Evolutionary conservation across 768 basidiomycete species (phyloP).

Genomic region (Mycena olivaceomarginata): DNA sequence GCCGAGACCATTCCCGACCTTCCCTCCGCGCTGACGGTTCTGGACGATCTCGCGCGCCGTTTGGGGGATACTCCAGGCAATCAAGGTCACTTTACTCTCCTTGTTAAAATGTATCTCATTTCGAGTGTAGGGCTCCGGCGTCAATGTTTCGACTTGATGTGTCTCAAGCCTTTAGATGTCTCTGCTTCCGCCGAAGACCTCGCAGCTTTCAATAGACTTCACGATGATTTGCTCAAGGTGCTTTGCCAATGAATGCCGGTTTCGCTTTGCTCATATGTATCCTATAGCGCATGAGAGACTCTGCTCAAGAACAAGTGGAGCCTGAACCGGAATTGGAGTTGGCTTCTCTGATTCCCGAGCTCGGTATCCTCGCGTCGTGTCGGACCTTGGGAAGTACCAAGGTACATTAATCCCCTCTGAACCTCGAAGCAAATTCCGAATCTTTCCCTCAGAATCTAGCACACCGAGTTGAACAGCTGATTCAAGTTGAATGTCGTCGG

Average conservation of each 20-base stretch:
- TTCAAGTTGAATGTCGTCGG: conserved; percentile 60
- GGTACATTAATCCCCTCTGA: not conserved
- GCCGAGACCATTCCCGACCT: conserved; percentile 47
- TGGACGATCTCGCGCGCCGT: conserved; percentile 50
- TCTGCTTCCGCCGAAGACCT: conserved; percentile 45
- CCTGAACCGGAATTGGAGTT: conserved; percentile 32
- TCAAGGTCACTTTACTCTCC: conserved; percentile 31
- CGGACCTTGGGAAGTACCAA: not conserved
- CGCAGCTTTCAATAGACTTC: conserved; percentile 38
- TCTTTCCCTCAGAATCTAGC: conserved; percentile 39
- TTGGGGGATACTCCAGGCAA: conserved; percentile 36
- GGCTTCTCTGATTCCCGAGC: conserved; percentile 55
- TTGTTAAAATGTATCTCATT: conserved; percentile 10
- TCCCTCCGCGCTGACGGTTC: conserved; percentile 34
- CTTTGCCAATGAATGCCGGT: conserved; percentile 15
- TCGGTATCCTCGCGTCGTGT: conserved; percentile 55
- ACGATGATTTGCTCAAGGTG: conserved; percentile 50
- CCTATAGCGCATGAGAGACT: conserved; percentile 26
- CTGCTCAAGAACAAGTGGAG: conserved; percentile 12
- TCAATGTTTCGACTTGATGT: conserved; percentile 64
- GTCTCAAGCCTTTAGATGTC: conserved; percentile 56
- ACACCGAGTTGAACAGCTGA: conserved; percentile 57
- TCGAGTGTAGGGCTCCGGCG: conserved; percentile 58
- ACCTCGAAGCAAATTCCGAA: conserved; percentile 5
- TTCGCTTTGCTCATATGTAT: conserved; percentile 10